Percentiles rank a stretch among this genome's conserved stretches.
Conservation (phyloP, 2,329 filamentous ascomycete genomes). For the Talaromyces sp. region DNA sequence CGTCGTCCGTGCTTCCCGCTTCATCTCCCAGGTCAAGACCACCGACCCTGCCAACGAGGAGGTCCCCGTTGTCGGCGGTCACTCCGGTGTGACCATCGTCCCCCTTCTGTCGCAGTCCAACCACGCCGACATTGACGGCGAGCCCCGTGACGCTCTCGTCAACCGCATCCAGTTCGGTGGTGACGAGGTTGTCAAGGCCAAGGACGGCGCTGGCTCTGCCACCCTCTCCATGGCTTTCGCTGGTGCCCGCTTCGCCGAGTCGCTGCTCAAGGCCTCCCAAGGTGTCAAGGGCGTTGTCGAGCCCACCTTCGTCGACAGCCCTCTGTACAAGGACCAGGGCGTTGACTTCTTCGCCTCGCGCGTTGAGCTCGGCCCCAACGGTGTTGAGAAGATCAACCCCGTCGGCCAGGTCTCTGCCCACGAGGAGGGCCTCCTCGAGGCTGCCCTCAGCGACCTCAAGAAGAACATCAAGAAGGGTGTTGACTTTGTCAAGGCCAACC, state of each 20-base stretch:
- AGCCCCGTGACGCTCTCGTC: constrained; percentile 70
- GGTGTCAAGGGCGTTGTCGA: constrained; percentile 94
- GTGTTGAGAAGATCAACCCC: constrained; percentile 88
- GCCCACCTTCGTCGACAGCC: constrained; percentile 94
- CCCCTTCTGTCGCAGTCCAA: constrained; percentile 92
- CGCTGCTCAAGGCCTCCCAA: constrained; percentile 83
- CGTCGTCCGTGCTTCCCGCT: constrained; percentile 93
- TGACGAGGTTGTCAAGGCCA: constrained; percentile 98
- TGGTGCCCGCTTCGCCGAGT: constrained; percentile 79
- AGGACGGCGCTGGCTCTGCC: constrained; percentile 94
- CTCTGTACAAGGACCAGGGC: constrained; percentile 97
- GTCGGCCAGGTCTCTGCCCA: constrained; percentile 77
- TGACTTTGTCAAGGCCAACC: constrained; percentile 59
- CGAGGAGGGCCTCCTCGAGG: constrained; percentile 88
- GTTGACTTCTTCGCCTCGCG: constrained; percentile 94
- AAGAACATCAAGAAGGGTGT: constrained; percentile 91
- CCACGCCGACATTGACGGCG: constrained; percentile 75
- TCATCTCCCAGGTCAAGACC: constrained; percentile 90
- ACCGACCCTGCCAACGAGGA: constrained; percentile 89
- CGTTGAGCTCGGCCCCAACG: constrained; percentile 93
- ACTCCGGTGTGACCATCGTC: constrained; percentile 97
- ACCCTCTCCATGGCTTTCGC: constrained; percentile 99
- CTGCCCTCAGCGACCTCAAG: constrained; percentile 62
- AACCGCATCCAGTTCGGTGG: constrained; percentile 97
- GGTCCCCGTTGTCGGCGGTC: constrained; percentile 92